Conservation (phyloP, 257 asterid genomes). For the Nemophila menziesii region DNA sequence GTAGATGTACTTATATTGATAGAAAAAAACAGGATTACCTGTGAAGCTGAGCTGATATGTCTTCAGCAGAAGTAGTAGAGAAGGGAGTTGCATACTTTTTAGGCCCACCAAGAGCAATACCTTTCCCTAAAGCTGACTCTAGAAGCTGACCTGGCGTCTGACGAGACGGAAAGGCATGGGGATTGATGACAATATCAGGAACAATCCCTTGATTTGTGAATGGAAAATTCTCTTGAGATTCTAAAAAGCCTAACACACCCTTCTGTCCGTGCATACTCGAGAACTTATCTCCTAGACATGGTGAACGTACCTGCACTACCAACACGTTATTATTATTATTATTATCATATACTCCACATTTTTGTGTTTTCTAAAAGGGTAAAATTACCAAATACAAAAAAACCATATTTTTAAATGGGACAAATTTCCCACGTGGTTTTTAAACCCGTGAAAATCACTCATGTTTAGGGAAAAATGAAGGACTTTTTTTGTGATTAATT, state of each 20-base stretch:
- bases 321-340: too few relatives aligned
- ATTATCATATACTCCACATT: too few relatives aligned
- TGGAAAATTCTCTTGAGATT: conserved; percentile 86
- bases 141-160: conserved; percentile 94
- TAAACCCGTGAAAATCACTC: too few relatives aligned
- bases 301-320: conserved; percentile 70
- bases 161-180: conserved; percentile 93
- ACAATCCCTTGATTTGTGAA: conserved; percentile 79
- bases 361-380: too few relatives aligned
- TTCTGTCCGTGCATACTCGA: conserved; percentile 99
- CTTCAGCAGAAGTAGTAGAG: conserved; percentile 65
- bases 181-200: conserved; percentile 92
- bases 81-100: conserved; percentile 82
- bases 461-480: too few relatives aligned
- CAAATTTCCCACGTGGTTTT: too few relatives aligned
- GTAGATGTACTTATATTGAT: too few relatives aligned
- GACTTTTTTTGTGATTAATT: too few relatives aligned
- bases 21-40: too few relatives aligned
- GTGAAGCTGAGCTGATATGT: conserved; percentile 66
- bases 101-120: conserved; percentile 73
- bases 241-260: conserved; percentile 88
- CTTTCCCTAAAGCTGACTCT: conserved; percentile 87
- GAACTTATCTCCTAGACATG: conserved; percentile 88
- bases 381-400: too few relatives aligned
- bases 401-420: too few relatives aligned